Base-by-base conservation (phyloP, 2,329 filamentous ascomycete species). In the Colletotrichum somersetense region DNA sequence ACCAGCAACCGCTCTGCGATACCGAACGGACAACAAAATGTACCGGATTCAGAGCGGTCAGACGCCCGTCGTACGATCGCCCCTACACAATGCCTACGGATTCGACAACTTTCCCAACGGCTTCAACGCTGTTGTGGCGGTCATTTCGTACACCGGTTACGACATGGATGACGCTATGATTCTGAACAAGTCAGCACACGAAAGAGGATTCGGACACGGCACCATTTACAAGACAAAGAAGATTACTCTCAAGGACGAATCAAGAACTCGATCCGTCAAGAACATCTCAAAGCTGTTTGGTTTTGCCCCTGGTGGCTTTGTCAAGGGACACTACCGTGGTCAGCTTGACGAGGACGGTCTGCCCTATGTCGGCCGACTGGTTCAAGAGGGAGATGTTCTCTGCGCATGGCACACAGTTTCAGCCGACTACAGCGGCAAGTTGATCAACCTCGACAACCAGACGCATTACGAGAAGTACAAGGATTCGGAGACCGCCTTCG, bases 81-180 rank as follows among this genome's bases (percentile, higher is more conserved):
- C 96, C 42, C 88, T 98, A 56, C 95, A 99, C 84, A 98, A 98
- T 78, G 92, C 94, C 26, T 99, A 99, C 79, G 96, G 96, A 26
- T 91, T 98, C 73, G 96, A 99, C 84, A 98, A 98, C 83, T 99
- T 98, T 82, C 96, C 96, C 66, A 98, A 98, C 80, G 96, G 96
- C 38, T 95, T 91, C 78, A 99, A 99, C 78, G 94, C 95, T 11
- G 91, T 98, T 50, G 96, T 99, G 71, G 96, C 96, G 71, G 97
- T 99, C 81, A 97, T 99, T 75, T 98, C 96, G 0, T 99, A 99
- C 82, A 98, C 96, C 2, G 96, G 96, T 63, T 99, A 98, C 84
- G 96, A 99, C 87, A 99, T 99, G 96, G 96, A 99, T 87, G 96
- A 99, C 84, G 96, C 96, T 80, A 98, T 98, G 96, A 98, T 99